Base-by-base conservation (phyloP, 441 rosid species). In the Viola pubescens region DNA sequence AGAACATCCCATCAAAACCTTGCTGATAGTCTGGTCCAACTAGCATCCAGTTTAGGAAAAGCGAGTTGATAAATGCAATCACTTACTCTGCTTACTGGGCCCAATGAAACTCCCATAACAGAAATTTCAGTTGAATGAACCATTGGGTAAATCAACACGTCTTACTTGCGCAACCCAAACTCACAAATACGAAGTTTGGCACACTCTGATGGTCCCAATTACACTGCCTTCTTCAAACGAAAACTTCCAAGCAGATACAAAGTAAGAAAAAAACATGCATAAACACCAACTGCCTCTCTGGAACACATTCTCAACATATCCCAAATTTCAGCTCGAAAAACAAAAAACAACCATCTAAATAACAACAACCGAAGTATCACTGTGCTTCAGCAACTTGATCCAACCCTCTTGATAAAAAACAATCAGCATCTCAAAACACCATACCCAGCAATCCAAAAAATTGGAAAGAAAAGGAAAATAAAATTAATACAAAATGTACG, bases 351-450 rank as follows among this genome's bases (percentile, higher is more conserved):
- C 1, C 34, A 26, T 26, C 34, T 26, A 26, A 26, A 26, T 26
- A 61, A 16, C 60, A 64, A 70, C 54, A 56, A 78, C 10, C 26
- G 38, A 52, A 60, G 67, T 66, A 60, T 61, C 56, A 73, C 61
- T 65, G 79, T 70, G 73, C 75, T 75, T 77, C 80, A 82, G 68
- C 80, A 74, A 81, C 74, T 65, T 26, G 34, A 26, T 26, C 34
- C 34, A 26, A 77, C 69, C 79, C 78, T 61, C 71, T 76, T 76
- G 73, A 78, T 75, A 63, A 76, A 59, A 67, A 69, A 69, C 44
- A 59, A 67, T 83, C 59, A 56, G 70, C 82, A 81, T 77, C 78
- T 81, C 80, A 74, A 75, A 75, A 67, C 59, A 58, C 56, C 80
- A 74, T 41, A 62, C 66, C 72, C 82, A 70, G 67, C 57, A 69